A percentile compares a stretch with the other conserved stretches of the same genome.
Evolutionary conservation across 441 rosid species (phyloP).

Genomic region (Populus hybrid): DNA sequence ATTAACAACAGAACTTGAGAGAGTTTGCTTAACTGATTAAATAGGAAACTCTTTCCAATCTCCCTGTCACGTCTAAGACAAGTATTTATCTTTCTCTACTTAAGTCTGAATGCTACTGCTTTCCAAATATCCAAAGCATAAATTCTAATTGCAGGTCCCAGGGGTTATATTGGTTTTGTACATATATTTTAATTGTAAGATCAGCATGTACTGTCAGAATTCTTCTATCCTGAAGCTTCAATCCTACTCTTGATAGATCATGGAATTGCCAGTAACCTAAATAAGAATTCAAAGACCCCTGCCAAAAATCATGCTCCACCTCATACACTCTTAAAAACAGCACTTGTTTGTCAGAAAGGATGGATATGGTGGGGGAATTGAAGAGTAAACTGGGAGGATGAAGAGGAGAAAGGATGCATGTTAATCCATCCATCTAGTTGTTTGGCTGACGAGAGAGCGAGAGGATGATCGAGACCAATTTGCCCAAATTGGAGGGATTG

Average conservation of each 20-base stretch:
- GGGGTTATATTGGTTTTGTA: background rate
- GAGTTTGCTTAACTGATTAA: background rate
- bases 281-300: background rate
- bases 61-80: background rate
- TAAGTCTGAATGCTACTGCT: background rate
- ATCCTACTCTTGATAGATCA: background rate
- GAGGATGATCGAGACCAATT: background rate
- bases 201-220: background rate
- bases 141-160: background rate
- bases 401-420: background rate
- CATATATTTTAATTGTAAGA: background rate
- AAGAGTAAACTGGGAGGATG: background rate
- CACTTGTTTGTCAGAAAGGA: background rate
- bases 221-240: background rate
- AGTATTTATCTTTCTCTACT: background rate
- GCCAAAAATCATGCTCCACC: background rate
- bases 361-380: background rate
- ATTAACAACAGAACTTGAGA: background rate
- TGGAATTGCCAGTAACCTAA: background rate
- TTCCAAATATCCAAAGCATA: background rate
- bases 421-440: background rate
- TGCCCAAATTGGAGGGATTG: background rate
- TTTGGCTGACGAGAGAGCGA: background rate
- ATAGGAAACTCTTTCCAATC: background rate
- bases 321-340: background rate